Evolutionary conservation across 768 basidiomycete species (phyloP).

Genomic region (Naganishia kalamii): DNA sequence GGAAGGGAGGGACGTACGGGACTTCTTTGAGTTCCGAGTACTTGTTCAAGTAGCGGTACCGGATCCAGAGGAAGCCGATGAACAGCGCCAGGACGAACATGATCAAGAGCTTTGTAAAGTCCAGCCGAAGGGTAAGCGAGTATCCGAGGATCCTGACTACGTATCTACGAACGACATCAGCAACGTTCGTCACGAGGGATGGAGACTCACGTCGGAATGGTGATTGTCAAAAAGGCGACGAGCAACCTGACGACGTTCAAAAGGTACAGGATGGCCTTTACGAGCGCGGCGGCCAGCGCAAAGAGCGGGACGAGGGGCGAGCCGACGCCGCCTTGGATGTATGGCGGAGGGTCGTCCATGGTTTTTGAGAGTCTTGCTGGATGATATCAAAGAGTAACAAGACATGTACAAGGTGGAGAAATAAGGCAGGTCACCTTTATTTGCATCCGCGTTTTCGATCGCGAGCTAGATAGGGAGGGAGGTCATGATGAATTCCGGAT

Average conservation of each 20-base stretch:
- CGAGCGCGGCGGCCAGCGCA: slow-evolving; percentile 37
- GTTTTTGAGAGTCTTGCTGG: no score
- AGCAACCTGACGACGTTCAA: slow-evolving; percentile 46
- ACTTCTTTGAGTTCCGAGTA: slow-evolving; percentile 48
- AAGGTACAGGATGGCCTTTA: slow-evolving; percentile 42
- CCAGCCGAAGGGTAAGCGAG: slow-evolving; percentile 57
- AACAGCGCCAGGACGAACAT: slow-evolving; percentile 64
- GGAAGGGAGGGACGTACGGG: slow-evolving; percentile 28
- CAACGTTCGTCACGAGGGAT: slow-evolving; percentile 5
- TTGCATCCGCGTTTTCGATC: no score
- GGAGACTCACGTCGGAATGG: slow-evolving; percentile 59
- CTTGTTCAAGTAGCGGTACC: slow-evolving; percentile 51
- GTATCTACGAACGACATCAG: slow-evolving; percentile 28
- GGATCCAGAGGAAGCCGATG: slow-evolving; percentile 74
- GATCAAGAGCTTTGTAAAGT: slow-evolving; percentile 82
- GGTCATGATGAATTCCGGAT: no score
- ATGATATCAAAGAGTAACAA: no score
- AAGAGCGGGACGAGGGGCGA: slow-evolving; percentile 43
- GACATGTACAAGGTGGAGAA: no score
- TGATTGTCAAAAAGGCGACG: slow-evolving; percentile 73
- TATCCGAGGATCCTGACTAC: slow-evolving; percentile 44
- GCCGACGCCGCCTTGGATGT: slow-evolving; percentile 11
- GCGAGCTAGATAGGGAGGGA: no score
- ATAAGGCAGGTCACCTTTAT: no score
- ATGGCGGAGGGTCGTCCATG: no score